Conservation (phyloP, 148 eudicot genomes). For the Rhododendron williamsianum region DNA sequence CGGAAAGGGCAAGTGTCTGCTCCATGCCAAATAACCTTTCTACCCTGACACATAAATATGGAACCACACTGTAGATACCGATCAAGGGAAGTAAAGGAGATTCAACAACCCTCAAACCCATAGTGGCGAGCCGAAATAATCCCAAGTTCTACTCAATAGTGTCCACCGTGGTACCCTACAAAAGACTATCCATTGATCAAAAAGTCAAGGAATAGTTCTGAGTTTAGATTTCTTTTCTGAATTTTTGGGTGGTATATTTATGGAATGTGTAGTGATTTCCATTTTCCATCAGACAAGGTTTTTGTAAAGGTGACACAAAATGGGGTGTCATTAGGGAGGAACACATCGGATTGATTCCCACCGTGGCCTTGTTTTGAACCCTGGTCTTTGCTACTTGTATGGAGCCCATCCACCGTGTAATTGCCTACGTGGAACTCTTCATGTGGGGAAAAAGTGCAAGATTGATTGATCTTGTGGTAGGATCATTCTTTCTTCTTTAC, state of each 20-base stretch:
- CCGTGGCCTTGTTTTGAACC: background rate
- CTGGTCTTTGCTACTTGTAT: background rate
- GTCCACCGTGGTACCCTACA: background rate
- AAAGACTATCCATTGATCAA: background rate
- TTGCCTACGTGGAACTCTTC: background rate
- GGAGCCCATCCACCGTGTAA: background rate
- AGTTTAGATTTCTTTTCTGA: too few species aligned
- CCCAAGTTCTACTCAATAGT: background rate
- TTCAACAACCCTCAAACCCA: background rate
- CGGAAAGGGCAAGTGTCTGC: background rate
- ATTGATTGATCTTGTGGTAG: background rate
- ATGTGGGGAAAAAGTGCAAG: background rate
- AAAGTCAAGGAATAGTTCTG: too few species aligned
- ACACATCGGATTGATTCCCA: background rate
- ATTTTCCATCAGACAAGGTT: background rate
- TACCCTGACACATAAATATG: background rate
- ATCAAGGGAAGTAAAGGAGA: background rate
- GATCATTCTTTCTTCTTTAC: background rate
- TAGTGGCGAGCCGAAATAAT: background rate
- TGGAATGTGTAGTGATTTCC: too few species aligned
- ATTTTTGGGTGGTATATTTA: too few species aligned
- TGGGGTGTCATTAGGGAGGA: background rate
- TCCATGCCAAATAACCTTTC: background rate
- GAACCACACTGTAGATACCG: background rate
- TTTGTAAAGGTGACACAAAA: background rate